phyloP scores from a whole-genome alignment of 768 basidiomycete genomes.

The Pleurotus ostreatus region DNA sequence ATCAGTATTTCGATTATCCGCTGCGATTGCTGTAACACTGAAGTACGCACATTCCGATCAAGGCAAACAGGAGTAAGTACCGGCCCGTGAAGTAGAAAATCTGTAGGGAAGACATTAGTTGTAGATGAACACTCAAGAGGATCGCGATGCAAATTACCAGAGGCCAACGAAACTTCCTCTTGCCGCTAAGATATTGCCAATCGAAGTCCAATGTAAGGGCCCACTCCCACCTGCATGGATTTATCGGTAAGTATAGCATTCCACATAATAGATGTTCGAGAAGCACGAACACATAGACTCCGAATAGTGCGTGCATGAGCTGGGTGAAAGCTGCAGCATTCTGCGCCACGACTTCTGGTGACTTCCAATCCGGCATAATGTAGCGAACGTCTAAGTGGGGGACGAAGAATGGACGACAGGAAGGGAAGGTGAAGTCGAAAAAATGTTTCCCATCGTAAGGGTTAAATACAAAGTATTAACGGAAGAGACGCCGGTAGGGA shows the following conservation, averaged over 20 bases:
- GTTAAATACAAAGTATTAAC: too few species aligned
- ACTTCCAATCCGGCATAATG: constrained; percentile 54
- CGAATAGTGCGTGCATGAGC: constrained; percentile 54
- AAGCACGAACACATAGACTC: constrained; percentile 46
- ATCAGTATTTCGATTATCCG: neutral
- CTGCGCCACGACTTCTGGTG: constrained; percentile 38
- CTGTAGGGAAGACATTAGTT: constrained; percentile 24
- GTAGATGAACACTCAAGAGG: neutral
- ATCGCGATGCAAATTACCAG: constrained; percentile 37
- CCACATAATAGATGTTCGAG: neutral
- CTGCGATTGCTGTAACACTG: constrained; percentile 20
- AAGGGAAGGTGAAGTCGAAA: constrained; percentile 5
- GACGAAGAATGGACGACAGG: neutral
- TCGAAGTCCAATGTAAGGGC: constrained; percentile 56
- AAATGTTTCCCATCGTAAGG: neutral
- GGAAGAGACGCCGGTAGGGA: too few species aligned
- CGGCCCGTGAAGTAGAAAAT: constrained; percentile 69
- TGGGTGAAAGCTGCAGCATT: constrained; percentile 44
- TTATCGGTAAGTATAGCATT: neutral
- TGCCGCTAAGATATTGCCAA: constrained; percentile 55
- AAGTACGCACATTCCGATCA: constrained; percentile 66
- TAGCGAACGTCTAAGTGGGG: constrained; percentile 4
- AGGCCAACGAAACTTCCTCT: constrained; percentile 62
- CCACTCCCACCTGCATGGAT: constrained; percentile 54
- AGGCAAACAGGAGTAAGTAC: constrained; percentile 58